Percentiles rank a stretch among this genome's conserved stretches.
phyloP scores from a whole-genome alignment of 108 stramenopile species.

The Nitzschia sp. region DNA sequence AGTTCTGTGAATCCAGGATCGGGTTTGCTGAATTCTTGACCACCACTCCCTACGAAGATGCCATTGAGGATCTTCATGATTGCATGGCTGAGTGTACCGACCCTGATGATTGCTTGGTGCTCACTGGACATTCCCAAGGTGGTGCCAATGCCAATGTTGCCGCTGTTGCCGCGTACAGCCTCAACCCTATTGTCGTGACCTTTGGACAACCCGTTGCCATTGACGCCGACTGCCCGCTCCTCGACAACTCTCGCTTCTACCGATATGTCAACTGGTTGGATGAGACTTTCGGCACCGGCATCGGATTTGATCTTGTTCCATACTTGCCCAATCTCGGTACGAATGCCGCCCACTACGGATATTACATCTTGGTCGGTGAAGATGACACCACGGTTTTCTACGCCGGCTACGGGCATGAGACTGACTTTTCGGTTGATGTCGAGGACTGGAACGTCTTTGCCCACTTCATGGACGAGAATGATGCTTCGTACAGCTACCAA shows the following conservation, averaged over 20 bases:
- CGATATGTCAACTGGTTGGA: not conserved
- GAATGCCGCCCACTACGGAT: not conserved
- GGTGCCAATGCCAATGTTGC: not conserved
- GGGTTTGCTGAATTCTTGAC: not conserved
- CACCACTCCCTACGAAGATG: not conserved
- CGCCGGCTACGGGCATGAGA: not conserved
- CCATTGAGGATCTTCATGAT: not conserved
- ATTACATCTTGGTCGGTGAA: not conserved
- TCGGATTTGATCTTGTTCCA: not conserved
- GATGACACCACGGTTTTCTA: not conserved
- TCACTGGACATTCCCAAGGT: not conserved
- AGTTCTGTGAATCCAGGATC: not conserved
- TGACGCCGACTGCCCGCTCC: not conserved
- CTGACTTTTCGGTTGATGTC: not conserved
- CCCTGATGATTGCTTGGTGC: not conserved
- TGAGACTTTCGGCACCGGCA: not conserved
- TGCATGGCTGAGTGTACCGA: not conserved
- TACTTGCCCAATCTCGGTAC: not conserved
- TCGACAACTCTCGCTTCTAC: conserved; percentile 2
- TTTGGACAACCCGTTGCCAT: not conserved
- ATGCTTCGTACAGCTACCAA: not conserved
- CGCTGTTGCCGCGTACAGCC: not conserved
- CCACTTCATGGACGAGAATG: not conserved
- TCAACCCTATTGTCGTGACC: not conserved
- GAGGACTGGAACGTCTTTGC: not conserved